These are phyloP conservation scores for Diaporthe sp. DNA, from an alignment of 2,329 filamentous ascomycete species.

Conservation along the genomic window DNA sequence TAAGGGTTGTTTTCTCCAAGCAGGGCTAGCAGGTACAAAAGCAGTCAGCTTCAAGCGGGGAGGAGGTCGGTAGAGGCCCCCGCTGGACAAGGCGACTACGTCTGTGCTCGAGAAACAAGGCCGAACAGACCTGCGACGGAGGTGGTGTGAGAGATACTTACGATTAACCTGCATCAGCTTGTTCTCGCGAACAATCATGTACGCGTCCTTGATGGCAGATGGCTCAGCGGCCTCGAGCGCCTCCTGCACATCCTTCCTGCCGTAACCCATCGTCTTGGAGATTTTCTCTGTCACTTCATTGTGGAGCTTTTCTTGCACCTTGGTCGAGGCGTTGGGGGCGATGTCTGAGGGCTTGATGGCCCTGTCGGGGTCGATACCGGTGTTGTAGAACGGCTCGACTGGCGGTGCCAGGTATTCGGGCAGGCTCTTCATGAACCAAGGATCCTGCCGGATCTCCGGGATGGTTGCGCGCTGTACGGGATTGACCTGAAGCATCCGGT, in stretches of 20 bases:
- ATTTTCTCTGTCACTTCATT: conserved; percentile 94
- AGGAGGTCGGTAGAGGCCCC: conserved; percentile 1
- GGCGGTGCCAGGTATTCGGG: conserved; percentile 88
- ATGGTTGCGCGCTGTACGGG: conserved; percentile 95
- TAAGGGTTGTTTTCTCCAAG: conserved; percentile 55
- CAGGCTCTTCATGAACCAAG: conserved; percentile 92
- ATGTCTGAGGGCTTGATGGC: conserved; percentile 87
- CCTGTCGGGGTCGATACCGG: conserved; percentile 92
- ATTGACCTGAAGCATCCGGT: conserved; percentile 94
- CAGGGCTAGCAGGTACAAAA: conserved; percentile 53
- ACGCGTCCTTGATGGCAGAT: conserved; percentile 98
- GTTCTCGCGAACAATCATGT: conserved; percentile 97
- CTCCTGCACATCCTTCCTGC: conserved; percentile 93
- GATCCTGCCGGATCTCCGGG: conserved; percentile 89
- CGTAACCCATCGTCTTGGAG: conserved; percentile 98
- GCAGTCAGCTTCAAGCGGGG: conserved; percentile 40
- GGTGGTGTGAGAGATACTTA: conserved; percentile 60
- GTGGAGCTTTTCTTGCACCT: conserved; percentile 89
- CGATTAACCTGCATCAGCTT: conserved; percentile 96
- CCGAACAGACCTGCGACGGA: neutral
- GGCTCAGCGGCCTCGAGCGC: conserved; percentile 92
- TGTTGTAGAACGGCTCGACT: conserved; percentile 91
- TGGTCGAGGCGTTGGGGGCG: conserved; percentile 80
- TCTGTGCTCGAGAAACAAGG: conserved; percentile 5
- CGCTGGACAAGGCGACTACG: neutral